Evolutionary conservation across 805 yeast species (phyloP).

Genomic region (Suhomyces faveliae): DNA sequence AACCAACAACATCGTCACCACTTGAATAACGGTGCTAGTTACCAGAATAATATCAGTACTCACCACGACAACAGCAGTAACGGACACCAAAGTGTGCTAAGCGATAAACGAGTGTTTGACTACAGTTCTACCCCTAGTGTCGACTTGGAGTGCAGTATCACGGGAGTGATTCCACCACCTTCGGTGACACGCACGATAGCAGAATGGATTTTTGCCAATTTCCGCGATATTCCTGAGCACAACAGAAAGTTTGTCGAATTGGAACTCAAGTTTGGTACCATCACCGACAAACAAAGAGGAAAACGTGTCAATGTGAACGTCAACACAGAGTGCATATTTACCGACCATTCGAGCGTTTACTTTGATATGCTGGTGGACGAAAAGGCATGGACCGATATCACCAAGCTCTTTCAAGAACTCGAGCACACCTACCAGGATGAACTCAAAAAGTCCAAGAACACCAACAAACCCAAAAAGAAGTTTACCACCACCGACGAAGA

Average conservation of each 20-base stretch:
- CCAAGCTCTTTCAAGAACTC: constrained; percentile 53
- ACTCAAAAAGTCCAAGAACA: constrained; percentile 16
- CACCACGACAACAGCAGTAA: background rate
- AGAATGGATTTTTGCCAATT: constrained; percentile 85
- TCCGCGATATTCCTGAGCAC: constrained; percentile 59
- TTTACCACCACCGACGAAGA: constrained; percentile 62
- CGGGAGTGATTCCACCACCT: constrained; percentile 76
- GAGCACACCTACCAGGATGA: constrained; percentile 50
- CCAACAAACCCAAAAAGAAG: constrained; percentile 42
- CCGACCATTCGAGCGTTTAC: constrained; percentile 52
- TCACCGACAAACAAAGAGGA: constrained; percentile 62
- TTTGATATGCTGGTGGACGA: constrained; percentile 68
- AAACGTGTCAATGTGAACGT: constrained; percentile 64
- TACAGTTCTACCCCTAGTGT: constrained; percentile 29
- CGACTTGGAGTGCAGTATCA: constrained; percentile 53
- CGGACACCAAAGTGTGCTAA: background rate
- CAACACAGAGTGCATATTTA: constrained; percentile 64
- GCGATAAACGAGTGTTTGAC: constrained; percentile 27
- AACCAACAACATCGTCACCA: constrained; percentile 8
- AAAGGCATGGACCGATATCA: constrained; percentile 56
- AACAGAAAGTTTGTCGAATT: constrained; percentile 59
- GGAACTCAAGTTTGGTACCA: constrained; percentile 72
- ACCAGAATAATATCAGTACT: background rate
- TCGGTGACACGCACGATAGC: constrained; percentile 79
- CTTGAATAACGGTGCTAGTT: background rate